Base-by-base conservation (phyloP, 108 stramenopile species). In the Skeletonema marinoi region DNA sequence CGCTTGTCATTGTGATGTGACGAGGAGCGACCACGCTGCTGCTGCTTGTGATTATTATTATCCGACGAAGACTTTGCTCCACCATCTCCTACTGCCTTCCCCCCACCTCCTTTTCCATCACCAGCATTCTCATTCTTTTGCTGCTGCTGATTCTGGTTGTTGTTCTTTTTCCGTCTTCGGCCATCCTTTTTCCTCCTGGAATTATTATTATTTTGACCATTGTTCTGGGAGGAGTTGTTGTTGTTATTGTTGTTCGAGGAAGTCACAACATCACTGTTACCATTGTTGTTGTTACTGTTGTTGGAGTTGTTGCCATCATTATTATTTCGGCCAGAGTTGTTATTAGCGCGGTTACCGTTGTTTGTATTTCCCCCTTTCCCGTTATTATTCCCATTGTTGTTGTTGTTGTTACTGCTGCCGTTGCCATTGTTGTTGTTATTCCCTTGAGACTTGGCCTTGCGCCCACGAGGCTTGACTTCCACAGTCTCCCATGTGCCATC, bases 401-500 rank as follows among this genome's bases (percentile, higher is more conserved):
- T 66, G 17, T 73, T 80, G 19, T 46, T 36, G 44, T 75, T 81
- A 19, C 65, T 71, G 32, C 63, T 35, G 30, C 66, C 83, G 21
- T 70, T 72, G 71, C 61, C 9, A 39, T 50, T 60, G 25, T 35
- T 60, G 25, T 35, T 36, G 73, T 67, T n/a, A 54, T 68, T 44
- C 56, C 54, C 14, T 81, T 65, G 31, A 25, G 68, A 42, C 66
- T 87, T 87, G 42, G 70, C 64, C 61, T 77, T 82, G 61, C 75
- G 74, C n/a, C 82, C 71, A 29, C 77, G 77, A 33, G 77, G 50
- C 44, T 86, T 73, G 4, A 77, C 70, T 82, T 85, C 88, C 14
- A 91, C 90, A n/a, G 90, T 91, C 77, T 88, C 90, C 90, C 90
- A 91, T 21, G 70, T 70, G 31, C 85, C 85, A n/a, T 80, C 84